A percentile compares a stretch with the other conserved stretches of the same genome.
These are phyloP conservation scores for Copromyces sp. DNA, from an alignment of 495 filamentous ascomycete genomes.

Conservation along the genomic window DNA sequence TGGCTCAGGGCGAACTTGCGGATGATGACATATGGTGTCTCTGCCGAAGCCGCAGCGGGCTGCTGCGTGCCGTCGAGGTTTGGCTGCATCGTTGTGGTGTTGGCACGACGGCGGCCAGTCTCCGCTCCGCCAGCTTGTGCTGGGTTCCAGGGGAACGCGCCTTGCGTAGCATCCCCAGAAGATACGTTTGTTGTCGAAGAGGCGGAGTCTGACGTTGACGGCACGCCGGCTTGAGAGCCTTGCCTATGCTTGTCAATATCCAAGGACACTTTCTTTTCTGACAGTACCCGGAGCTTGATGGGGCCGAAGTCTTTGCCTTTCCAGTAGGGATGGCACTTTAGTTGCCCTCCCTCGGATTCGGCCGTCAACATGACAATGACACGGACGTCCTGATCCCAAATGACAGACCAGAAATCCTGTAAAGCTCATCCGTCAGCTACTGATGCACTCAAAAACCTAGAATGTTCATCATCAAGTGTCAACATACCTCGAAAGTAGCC, in stretches of 20 bases:
- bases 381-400: conserved; percentile 93
- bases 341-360: conserved; percentile 87
- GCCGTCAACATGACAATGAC: conserved; percentile 94
- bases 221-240: conserved; percentile 3
- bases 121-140: conserved; percentile 6
- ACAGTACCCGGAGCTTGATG: conserved; percentile 64
- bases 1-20: conserved; percentile 82
- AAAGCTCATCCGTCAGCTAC: conserved; percentile 28
- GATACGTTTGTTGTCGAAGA: conserved; percentile 5
- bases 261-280: conserved; percentile 69
- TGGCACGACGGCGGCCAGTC: conserved; percentile 32
- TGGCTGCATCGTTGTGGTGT: conserved; percentile 27
- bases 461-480: background rate
- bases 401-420: conserved; percentile 94
- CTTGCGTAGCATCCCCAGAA: background rate
- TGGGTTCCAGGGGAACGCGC: background rate
- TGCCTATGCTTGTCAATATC: conserved; percentile 47
- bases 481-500: conserved; percentile 77
- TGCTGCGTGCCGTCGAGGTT: background rate
- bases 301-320: conserved; percentile 67
- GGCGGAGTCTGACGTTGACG: conserved; percentile 7
- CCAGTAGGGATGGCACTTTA: conserved; percentile 96
- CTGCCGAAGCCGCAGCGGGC: conserved; percentile 15
- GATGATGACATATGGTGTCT: conserved; percentile 68
- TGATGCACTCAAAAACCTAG: background rate